phyloP scores from a whole-genome alignment of 306 rosid species.

The Prinsepia uniflora region DNA sequence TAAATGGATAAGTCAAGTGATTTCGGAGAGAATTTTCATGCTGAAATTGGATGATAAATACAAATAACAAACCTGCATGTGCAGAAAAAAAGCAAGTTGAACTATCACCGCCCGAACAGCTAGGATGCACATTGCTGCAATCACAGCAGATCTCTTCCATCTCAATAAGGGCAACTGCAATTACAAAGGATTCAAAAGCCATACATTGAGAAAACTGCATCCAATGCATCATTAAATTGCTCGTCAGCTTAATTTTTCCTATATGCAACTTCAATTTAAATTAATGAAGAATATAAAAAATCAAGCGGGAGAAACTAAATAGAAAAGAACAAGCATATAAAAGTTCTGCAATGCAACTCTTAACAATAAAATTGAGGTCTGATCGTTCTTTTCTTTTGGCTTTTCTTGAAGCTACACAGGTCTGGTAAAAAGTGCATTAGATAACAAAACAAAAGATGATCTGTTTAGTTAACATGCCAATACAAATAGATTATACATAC shows the following conservation, averaged over 20 bases:
- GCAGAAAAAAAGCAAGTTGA: constrained; percentile 96
- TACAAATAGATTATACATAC: background rate
- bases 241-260: background rate
- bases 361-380: background rate
- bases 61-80: constrained; percentile 63
- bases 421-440: background rate
- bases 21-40: background rate
- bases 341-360: background rate
- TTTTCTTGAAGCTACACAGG: background rate
- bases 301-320: background rate
- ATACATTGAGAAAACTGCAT: constrained; percentile 4
- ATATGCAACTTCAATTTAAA: background rate
- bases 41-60: background rate
- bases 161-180: constrained; percentile 74
- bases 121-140: constrained; percentile 92
- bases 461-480: background rate
- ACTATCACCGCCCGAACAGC: constrained; percentile 95
- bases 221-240: background rate
- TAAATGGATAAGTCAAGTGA: background rate
- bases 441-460: background rate
- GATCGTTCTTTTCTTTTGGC: background rate
- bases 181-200: constrained; percentile 15
- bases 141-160: constrained; percentile 93
- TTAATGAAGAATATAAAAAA: background rate
- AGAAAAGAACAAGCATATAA: background rate